phyloP scores from a whole-genome alignment of 306 rosid species.

The Corylus heterophylla region DNA sequence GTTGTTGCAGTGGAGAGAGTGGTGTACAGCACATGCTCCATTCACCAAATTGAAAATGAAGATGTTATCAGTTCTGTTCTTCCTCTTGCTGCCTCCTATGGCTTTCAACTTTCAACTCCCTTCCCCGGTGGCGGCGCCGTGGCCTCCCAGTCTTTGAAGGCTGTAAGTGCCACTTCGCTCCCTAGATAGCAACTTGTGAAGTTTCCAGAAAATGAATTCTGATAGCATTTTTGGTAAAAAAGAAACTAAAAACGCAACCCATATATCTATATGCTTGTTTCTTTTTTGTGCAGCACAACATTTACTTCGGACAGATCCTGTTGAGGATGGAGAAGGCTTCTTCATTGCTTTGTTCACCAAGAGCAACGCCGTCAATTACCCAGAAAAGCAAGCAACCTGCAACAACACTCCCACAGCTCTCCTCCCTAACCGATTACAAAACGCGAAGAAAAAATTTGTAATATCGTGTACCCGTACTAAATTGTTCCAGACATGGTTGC shows the following conservation, averaged over 20 bases:
- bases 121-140: conserved; percentile 69
- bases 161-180: conserved; percentile 38
- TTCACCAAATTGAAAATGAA: conserved; percentile 79
- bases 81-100: conserved; percentile 64
- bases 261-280: neutral
- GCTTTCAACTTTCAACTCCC: conserved; percentile 55
- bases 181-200: neutral
- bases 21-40: conserved; percentile 84
- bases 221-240: no score
- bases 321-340: conserved; percentile 81
- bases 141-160: conserved; percentile 68
- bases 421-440: neutral
- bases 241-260: no score
- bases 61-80: conserved; percentile 66
- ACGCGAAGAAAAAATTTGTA: conserved; percentile 7
- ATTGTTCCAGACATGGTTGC: conserved; percentile 40
- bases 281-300: conserved; percentile 44
- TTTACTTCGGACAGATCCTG: conserved; percentile 65
- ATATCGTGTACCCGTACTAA: conserved; percentile 23
- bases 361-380: neutral
- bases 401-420: neutral
- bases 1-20: conserved; percentile 80
- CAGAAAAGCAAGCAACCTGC: neutral
- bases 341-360: conserved; percentile 71
- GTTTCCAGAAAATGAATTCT: neutral